Evolutionary conservation across 331 rosid species (phyloP), one percentile per base, ranked within the genome.

Genomic region (Phaseolus coccineus): DNA sequence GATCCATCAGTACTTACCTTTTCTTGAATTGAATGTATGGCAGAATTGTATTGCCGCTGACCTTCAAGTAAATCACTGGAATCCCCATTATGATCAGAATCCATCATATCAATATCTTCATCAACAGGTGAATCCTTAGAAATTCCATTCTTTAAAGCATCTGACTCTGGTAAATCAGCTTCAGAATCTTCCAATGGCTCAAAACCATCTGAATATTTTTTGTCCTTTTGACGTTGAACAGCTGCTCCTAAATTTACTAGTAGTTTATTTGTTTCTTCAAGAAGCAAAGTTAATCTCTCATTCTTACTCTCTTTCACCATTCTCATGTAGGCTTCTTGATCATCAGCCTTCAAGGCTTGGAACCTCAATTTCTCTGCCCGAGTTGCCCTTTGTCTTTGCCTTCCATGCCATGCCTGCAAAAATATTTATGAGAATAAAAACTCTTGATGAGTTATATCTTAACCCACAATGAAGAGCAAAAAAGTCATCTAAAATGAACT

Each of bases 301-400:
- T 96, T 96, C 87, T 96, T 96, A 83, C 99, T 96, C 88, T 96
- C 99, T 84, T 93, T 96, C 71, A 96, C 99, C 98, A 96, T 86
- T 96, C 96, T 93, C 98, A 96, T 93, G 87, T 96, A 96, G 48
- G 98, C 99, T 90, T 96, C 99, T 91, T 96, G 99, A 85, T 96
- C 99, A 87, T 96, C 99, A 55, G 99, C 87, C 88, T 90, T 96
- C 84, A 96, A 88, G 33, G 99, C 99, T 86, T 96, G 99, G 82
- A 93, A 96, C 83, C 99, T 96, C 89, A 93, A 83, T 85, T 96
- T 96, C 89, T 96, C 99, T 66, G 96, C 96, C 47, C 98, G 86
- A 27, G 99, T 90, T 37, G 98, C 99, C 58, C 98, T 94, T 75
- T 96, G 99, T 69, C 97, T 89, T 87, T 93, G 99, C 88, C 97